Evolutionary conservation across 805 yeast species (phyloP).

Genomic region (Kodamaea lidongshanica): DNA sequence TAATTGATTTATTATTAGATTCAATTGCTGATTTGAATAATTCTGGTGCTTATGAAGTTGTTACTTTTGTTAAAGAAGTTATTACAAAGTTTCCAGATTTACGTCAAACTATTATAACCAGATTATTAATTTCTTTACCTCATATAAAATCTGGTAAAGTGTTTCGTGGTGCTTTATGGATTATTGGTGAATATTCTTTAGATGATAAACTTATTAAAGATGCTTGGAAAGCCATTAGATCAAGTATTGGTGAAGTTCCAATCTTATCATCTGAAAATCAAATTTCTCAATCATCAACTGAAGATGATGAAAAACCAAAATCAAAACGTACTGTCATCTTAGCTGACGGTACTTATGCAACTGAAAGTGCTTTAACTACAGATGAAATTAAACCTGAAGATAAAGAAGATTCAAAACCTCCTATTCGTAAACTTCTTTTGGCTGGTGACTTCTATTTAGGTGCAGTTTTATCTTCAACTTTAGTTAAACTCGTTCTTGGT

Average conservation of each 20-base stretch:
- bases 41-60: conserved; percentile 80
- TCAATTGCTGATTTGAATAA: conserved; percentile 81
- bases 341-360: conserved; percentile 99
- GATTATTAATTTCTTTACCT: conserved; percentile 57
- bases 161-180: conserved; percentile 91
- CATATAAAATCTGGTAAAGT: conserved; percentile 81
- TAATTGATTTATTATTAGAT: conserved; percentile 81
- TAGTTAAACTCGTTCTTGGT: conserved; percentile 81
- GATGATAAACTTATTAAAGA: conserved; percentile 67
- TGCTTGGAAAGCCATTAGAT: conserved; percentile 83
- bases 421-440: conserved; percentile 73
- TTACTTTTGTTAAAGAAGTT: conserved; percentile 89
- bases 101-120: conserved; percentile 56
- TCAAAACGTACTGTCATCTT: conserved; percentile 70
- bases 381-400: conserved; percentile 19
- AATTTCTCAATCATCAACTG: conserved; percentile 13
- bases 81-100: conserved; percentile 85
- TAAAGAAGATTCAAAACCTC: conserved; percentile 46
- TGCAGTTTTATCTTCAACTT: conserved; percentile 78
- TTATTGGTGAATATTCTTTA: conserved; percentile 83
- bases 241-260: conserved; percentile 86
- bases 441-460: conserved; percentile 89
- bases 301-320: conserved; percentile 27
- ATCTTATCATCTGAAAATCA: conserved; percentile 68
- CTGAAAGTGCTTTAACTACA: conserved; percentile 75